Base-by-base conservation (phyloP, 139 green algal genomes). In the Cymbomonas tetramitiformis region DNA sequence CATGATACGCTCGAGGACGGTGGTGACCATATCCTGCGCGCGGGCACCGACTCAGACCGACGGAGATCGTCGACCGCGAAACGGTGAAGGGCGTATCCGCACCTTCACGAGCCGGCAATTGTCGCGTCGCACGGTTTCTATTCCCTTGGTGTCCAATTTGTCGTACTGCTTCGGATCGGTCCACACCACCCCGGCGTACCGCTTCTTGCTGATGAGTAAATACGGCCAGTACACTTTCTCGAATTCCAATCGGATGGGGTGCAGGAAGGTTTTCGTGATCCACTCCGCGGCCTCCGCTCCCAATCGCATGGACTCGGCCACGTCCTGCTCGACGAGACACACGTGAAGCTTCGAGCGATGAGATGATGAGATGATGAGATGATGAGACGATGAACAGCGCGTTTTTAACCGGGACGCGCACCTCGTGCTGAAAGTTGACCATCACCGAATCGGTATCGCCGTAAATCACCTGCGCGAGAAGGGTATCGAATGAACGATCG, bases 161-260 rank as follows among this genome's bases (percentile, higher is more conserved):
- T 56, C 46, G 15, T 46, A 25, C 26, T 52, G 43, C 26, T 62
- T 28, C 21, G 34, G 33, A 4, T 60, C 49, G 10, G 36, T 48
- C 87, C 87, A 98, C 55, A 94, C 73, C 62, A 98, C 76, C 21
- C 91, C 91, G 0, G 91, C 91, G 67, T 98, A 98, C 8, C 91
- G 78, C 80, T 98, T 98, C 82, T 98, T 98, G 78, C 75, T 90
- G 79, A 98, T 96, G 2, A 98, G 82, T 61, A 98, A 80, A 77
- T 96, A 97, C 1, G 91, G 91, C 66, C 75, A 95, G 75, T 98
- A 98, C 23, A 96, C 84, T 79, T 98, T 98, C 58, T 98, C 91
- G 68, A 98, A 98, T 80, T 98, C 91, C 25, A 98, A 83, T 79
- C 93, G 93, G 64, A 77, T 77, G 9, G 69, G 69, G 47, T 81